A percentile compares a stretch with the other conserved stretches of the same genome.
Conservation (phyloP, 2,329 filamentous ascomycete genomes). For the Plenodomus lindquistii region DNA sequence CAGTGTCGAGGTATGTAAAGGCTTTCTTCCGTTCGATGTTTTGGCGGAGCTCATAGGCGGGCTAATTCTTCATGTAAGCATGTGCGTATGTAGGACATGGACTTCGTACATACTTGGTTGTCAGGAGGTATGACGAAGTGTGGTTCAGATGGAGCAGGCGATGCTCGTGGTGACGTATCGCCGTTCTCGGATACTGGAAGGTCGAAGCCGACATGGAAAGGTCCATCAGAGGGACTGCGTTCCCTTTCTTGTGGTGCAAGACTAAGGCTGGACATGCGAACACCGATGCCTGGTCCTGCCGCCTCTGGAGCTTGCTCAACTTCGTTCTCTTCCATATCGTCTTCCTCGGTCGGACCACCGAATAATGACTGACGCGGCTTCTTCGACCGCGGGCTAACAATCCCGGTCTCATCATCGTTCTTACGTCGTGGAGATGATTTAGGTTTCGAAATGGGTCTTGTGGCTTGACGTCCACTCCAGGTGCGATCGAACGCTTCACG, state of each 20-base stretch:
- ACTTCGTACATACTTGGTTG: constrained; percentile 1
- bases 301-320: not conserved
- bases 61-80: constrained; percentile 11
- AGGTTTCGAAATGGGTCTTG: not conserved
- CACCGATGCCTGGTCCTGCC: constrained; percentile 3
- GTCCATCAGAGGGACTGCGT: not conserved
- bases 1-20: constrained; percentile 41
- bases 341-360: constrained; percentile 2
- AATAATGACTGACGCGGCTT: constrained; percentile 22
- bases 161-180: constrained; percentile 5
- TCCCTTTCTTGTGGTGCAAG: constrained; percentile 10
- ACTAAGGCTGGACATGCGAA: constrained; percentile 16
- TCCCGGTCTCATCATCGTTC: not conserved
- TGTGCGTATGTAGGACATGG: not conserved
- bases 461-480: constrained; percentile 2
- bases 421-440: constrained; percentile 15
- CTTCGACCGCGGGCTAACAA: constrained; percentile 6
- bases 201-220: constrained; percentile 7
- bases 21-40: constrained; percentile 24
- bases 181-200: constrained; percentile 9
- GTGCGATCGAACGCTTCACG: constrained; percentile 12
- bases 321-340: not conserved
- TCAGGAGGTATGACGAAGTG: constrained; percentile 16
- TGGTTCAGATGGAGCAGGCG: constrained; percentile 14
- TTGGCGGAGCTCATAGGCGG: constrained; percentile 25